Evolutionary conservation across 306 rosid species (phyloP).

Genomic region (Rosa rugosa): DNA sequence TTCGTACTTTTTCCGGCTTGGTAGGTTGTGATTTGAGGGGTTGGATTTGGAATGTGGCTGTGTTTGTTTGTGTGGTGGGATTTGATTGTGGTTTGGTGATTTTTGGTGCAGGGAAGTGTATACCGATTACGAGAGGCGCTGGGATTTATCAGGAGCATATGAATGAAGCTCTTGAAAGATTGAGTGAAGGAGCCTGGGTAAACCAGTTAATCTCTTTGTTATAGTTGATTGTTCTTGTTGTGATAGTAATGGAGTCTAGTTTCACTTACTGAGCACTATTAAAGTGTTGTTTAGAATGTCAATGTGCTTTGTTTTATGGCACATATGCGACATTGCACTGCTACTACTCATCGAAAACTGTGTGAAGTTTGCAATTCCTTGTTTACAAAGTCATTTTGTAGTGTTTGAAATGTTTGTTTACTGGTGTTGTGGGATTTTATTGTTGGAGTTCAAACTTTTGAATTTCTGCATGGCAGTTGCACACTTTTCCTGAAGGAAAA

Average conservation of each 20-base stretch:
- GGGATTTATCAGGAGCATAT: constrained; percentile 89
- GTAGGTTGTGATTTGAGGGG: constrained; percentile 30
- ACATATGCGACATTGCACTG: not conserved
- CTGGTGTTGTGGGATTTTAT: not conserved
- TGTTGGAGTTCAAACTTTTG: not conserved
- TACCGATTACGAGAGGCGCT: constrained; percentile 88
- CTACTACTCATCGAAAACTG: not conserved
- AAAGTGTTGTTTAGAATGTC: not conserved
- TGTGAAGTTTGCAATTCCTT: not conserved
- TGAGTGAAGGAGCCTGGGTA: constrained; percentile 88
- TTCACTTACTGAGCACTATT: no score
- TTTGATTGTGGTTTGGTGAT: constrained; percentile 20
- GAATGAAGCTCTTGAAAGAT: constrained; percentile 80
- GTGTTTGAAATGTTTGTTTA: not conserved
- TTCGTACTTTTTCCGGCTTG: constrained; percentile 71
- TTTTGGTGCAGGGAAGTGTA: constrained; percentile 74
- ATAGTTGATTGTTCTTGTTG: not conserved
- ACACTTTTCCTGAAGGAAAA: constrained; percentile 95
- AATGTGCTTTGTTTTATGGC: not conserved
- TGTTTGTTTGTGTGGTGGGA: not conserved
- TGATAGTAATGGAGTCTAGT: not conserved
- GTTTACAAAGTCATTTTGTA: not conserved
- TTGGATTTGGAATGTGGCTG: not conserved
- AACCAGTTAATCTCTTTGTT: not conserved
- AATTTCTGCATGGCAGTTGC: constrained; percentile 49